Evolutionary conservation across 1,284 basidiomycete species (phyloP), one percentile per base, ranked within the genome.

Genomic region (Melampsora larici-populina): DNA sequence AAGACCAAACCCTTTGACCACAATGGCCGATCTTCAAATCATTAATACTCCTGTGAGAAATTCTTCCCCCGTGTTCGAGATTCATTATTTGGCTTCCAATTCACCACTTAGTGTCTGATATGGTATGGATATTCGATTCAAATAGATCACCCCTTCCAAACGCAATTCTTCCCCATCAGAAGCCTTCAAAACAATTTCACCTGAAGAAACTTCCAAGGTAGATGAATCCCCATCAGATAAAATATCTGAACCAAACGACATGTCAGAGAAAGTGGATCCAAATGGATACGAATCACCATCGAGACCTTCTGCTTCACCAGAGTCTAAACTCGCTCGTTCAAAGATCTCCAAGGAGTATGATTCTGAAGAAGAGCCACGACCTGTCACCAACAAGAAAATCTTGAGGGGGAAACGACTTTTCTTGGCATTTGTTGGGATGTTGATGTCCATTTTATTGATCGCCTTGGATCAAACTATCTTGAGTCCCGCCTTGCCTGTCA

Each of bases 401-500:
- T 29, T 60, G 13, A 60, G 8, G 55, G 55, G 55, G 21, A 60
- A 60, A 60, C n/a, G 29, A 29, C 55, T 60, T 24, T 60, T 60
- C 8, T 60, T 60, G 21, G 55, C 55, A 29, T 60, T 60, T 60
- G 55, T 60, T 24, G 55, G 55, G 15, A 60, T 60, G 55, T 26
- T 60, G 55, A 60, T 60, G 55, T 24, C 55, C 55, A 60, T 60
- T 5, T 60, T 60, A 29, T 29, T 60, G 3, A 60, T 60, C 55
- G 55, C 55, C 55, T 60, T 60, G 55, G 55, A 60, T 29, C 55
- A 60, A 60, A 60, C 55, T 17, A 60, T 60, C 55, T 17, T 60
- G 55, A 60, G 55, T 60, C 55, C 55, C 0, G 79, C 78, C 6
- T 17, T 80, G 2, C 79, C 79, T 1, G 82, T 83, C 48, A 85